Percentiles rank a stretch among this genome's conserved stretches.
Conservation (phyloP, 2,329 filamentous ascomycete genomes). For the Coleophoma crateriformis region DNA sequence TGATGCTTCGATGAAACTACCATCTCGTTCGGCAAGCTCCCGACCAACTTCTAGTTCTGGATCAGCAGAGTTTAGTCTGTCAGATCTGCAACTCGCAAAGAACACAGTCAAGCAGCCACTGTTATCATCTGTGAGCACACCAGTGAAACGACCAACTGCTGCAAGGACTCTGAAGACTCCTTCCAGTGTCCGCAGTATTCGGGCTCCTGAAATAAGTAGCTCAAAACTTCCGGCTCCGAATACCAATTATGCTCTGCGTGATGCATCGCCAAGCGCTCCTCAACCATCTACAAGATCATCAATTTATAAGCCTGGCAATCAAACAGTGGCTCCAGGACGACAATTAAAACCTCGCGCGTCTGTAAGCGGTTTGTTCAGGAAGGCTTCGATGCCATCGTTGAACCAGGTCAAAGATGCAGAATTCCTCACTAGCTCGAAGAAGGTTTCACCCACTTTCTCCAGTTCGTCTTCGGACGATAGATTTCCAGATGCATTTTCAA, state of each 20-base stretch:
- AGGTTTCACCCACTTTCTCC: constrained; percentile 18
- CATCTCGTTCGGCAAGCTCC: constrained; percentile 42
- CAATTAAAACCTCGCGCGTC: constrained; percentile 46
- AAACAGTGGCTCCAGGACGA: constrained; percentile 36
- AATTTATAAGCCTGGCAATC: constrained; percentile 34
- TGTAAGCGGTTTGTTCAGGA: constrained; percentile 47
- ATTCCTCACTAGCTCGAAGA: constrained; percentile 18
- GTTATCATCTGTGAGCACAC: constrained; percentile 37
- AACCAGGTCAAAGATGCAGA: constrained; percentile 21
- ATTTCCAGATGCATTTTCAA: constrained; percentile 12
- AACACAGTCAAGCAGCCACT: constrained; percentile 38
- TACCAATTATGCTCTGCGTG: constrained; percentile 22
- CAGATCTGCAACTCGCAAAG: constrained; percentile 37
- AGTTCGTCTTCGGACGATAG: constrained; percentile 20
- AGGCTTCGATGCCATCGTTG: constrained; percentile 43
- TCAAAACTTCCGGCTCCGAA: constrained; percentile 29
- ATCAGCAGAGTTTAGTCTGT: constrained; percentile 28
- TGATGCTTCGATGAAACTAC: constrained; percentile 49
- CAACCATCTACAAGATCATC: constrained; percentile 19
- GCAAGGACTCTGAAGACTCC: constrained; percentile 31
- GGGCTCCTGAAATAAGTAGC: constrained; percentile 8
- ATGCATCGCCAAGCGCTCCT: constrained; percentile 28
- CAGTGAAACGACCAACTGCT: constrained; percentile 29
- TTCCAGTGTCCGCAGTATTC: constrained; percentile 17
- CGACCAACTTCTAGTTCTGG: constrained; percentile 51